A percentile compares a stretch with the other conserved stretches of the same genome.
These are phyloP conservation scores for Pontederia paniculata DNA, from an alignment of 176 grass and related monocot genomes.

Conservation along the genomic window DNA sequence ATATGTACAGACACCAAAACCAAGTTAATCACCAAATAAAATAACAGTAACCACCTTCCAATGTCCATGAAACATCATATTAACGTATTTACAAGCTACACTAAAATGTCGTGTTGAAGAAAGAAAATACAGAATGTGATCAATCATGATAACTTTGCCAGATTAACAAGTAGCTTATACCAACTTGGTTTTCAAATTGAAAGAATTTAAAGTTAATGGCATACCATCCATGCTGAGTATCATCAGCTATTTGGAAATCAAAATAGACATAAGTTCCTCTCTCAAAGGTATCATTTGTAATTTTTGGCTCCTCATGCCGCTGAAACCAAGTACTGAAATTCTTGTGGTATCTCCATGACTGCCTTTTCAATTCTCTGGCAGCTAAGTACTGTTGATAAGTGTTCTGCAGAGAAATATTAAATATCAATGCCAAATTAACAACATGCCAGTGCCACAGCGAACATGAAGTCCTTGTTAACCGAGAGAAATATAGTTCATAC, in stretches of 20 bases:
- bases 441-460: not conserved
- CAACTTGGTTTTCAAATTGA: too few relatives aligned
- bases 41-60: too few relatives aligned
- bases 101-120: too few relatives aligned
- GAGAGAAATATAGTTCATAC: slow-evolving; percentile 16
- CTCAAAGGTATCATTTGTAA: slow-evolving; percentile 88
- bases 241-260: slow-evolving; percentile 73
- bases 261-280: slow-evolving; percentile 95
- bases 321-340: slow-evolving; percentile 99
- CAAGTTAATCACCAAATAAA: too few relatives aligned
- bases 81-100: too few relatives aligned
- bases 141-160: too few relatives aligned
- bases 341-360: slow-evolving; percentile 95
- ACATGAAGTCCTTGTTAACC: too few relatives aligned
- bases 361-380: slow-evolving; percentile 86
- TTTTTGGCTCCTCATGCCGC: slow-evolving; percentile 90
- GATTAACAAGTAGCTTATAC: too few relatives aligned
- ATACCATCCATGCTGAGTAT: slow-evolving; percentile 65
- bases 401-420: slow-evolving; percentile 36
- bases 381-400: slow-evolving; percentile 90
- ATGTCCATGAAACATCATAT: too few relatives aligned
- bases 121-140: too few relatives aligned
- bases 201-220: not conserved
- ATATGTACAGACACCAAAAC: too few relatives aligned
- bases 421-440: not conserved